Evolutionary conservation across 805 yeast genomes (phyloP).

Genomic region (Teunomyces cretensis): DNA sequence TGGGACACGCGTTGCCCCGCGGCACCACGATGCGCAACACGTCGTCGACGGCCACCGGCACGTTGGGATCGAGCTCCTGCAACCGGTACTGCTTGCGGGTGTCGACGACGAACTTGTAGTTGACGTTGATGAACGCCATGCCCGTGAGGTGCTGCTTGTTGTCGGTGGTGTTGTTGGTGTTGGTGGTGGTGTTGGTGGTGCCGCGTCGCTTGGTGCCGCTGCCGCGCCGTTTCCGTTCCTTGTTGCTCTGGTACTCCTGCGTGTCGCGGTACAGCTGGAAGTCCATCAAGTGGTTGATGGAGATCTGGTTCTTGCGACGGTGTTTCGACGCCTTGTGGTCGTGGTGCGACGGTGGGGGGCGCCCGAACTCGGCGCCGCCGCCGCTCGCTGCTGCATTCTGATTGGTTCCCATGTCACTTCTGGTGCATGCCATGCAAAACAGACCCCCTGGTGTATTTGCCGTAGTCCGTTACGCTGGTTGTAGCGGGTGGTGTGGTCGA

Average conservation of each 20-base stretch:
- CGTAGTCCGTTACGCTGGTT: not conserved
- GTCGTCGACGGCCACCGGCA: conserved; percentile 59
- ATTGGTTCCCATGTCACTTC: not conserved
- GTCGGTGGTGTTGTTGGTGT: conserved; percentile 3
- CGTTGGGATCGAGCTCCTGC: conserved; percentile 71
- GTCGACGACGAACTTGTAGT: conserved; percentile 81
- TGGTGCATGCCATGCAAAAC: not conserved
- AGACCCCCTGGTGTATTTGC: not conserved
- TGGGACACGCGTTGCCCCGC: conserved; percentile 81
- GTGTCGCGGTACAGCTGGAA: conserved; percentile 46
- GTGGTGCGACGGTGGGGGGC: not conserved
- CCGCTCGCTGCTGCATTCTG: not conserved
- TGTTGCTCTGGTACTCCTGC: conserved; percentile 20
- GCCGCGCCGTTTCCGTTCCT: not conserved
- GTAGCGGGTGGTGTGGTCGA: not conserved
- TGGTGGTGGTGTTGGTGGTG: conserved; percentile 4
- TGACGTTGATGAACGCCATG: conserved; percentile 73
- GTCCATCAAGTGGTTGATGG: conserved; percentile 66
- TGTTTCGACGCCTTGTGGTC: conserved; percentile 5
- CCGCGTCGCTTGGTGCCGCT: too few relatives aligned
- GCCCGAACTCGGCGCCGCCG: not conserved
- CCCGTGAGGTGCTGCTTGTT: conserved; percentile 37
- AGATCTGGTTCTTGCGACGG: conserved; percentile 43
- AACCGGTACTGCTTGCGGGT: conserved; percentile 51
- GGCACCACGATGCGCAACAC: conserved; percentile 76